Base-by-base conservation (phyloP, 2,329 filamentous ascomycete genomes). In the Chrysoporthe puriensis region DNA sequence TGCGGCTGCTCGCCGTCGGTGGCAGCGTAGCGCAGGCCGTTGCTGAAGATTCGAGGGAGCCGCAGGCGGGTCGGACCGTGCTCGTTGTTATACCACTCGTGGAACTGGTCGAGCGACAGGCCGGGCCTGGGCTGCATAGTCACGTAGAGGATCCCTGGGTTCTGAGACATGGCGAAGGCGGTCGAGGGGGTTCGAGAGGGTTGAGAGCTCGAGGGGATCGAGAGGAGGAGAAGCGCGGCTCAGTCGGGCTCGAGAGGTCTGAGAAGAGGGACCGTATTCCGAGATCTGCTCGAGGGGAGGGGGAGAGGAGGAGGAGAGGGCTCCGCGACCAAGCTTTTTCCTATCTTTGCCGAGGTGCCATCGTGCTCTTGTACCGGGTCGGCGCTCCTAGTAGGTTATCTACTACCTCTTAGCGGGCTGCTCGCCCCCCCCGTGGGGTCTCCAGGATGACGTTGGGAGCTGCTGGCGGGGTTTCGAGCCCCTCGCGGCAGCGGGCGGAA, bases 31-130 rank as follows among this genome's bases (percentile, higher is more conserved):
- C 93, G 90, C 73, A 96, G 90, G 68, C 93, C 93, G 77, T 93
- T 96, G 72, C 81, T 77, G 76, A 88, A 88, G 76, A 94, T 89
- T 73, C 91, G 89, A 4, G 91, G 88, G 16, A 96, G 81, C 61
- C 92, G 90, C 7, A 96, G 86, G 60, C 93, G 90, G 18, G 89
- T 87, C 21, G 93, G 93, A 64, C 93, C 93, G 80, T 97, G 93
- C 81, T 97, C 93, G 78, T 94, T 96, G 82, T 96, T 94, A 83
- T 97, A 97, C 92, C 92, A 95, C 77, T 96, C 92, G 79, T 96
- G 91, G 80, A 97, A 96, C 74, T 92, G 88, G 70, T 87, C 83
- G 60, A 85, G 79, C 66, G 89, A 83, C 73, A 93, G 84, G 72
- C 85, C 85, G 67, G 86, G 83, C 77, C 86, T 85, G 73, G 93